Evolutionary conservation across 2,329 filamentous ascomycete genomes (phyloP).

Genomic region (Penicillium sp.): DNA sequence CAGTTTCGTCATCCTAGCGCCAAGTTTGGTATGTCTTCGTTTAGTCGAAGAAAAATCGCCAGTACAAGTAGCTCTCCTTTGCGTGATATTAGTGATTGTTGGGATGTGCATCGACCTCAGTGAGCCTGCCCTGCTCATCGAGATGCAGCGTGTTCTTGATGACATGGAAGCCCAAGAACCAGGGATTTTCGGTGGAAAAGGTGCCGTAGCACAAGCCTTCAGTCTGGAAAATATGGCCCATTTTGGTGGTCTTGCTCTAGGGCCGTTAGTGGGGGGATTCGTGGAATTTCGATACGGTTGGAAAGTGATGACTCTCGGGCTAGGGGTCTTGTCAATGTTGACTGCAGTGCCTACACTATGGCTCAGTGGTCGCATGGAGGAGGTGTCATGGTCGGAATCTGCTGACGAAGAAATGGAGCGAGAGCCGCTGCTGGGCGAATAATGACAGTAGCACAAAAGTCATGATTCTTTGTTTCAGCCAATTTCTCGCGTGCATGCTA

Average conservation of each 20-base stretch:
- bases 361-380: constrained; percentile 7
- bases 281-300: constrained; percentile 28
- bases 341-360: constrained; percentile 24
- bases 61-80: constrained; percentile 64
- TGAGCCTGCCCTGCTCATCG: constrained; percentile 68
- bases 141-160: constrained; percentile 57
- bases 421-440: constrained; percentile 4
- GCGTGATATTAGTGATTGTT: constrained; percentile 60
- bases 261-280: constrained; percentile 57
- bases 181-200: constrained; percentile 62
- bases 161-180: constrained; percentile 63
- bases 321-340: constrained; percentile 25
- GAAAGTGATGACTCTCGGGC: constrained; percentile 26
- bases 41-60: constrained; percentile 59
- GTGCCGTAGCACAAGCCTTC: constrained; percentile 65
- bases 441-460: background rate
- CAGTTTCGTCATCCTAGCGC: constrained; percentile 56
- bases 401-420: constrained; percentile 9
- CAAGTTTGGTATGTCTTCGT: constrained; percentile 64
- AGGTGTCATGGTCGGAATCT: constrained; percentile 5
- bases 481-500: background rate
- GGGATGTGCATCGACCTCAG: constrained; percentile 60
- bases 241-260: constrained; percentile 58
- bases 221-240: constrained; percentile 63
- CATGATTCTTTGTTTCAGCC: background rate